Evolutionary conservation across 2,329 filamentous ascomycete genomes (phyloP).

Genomic region (Nigrospora osmanthi): DNA sequence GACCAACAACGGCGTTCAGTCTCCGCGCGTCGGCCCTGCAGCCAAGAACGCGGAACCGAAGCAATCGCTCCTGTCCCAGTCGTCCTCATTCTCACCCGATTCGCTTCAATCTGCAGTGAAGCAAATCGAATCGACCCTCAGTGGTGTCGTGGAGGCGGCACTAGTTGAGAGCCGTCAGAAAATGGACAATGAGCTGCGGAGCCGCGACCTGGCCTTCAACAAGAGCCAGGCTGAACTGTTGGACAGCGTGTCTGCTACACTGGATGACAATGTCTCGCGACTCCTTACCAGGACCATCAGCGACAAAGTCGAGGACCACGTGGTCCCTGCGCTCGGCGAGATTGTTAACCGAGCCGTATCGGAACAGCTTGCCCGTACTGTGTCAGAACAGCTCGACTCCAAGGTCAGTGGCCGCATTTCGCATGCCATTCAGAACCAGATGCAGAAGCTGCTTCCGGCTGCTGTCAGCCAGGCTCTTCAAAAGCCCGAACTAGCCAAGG

Average conservation of each 20-base stretch:
- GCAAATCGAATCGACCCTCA: conserved; percentile 41
- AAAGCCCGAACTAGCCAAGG: conserved; percentile 64
- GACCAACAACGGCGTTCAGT: conserved; percentile 30
- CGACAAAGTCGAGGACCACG: conserved; percentile 63
- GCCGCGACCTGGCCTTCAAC: conserved; percentile 43
- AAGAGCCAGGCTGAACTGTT: conserved; percentile 46
- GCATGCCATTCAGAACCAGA: conserved; percentile 62
- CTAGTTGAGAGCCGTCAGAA: conserved; percentile 55
- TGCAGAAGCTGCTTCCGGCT: conserved; percentile 62
- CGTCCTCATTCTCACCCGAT: conserved; percentile 25
- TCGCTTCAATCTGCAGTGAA: conserved; percentile 46
- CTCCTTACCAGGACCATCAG: conserved; percentile 71
- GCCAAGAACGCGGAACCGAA: conserved; percentile 24
- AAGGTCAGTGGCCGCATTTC: conserved; percentile 60
- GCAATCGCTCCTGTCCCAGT: conserved; percentile 9
- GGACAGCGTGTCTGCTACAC: conserved; percentile 50
- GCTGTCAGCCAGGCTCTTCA: conserved; percentile 62
- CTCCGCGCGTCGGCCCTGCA: conserved; percentile 23
- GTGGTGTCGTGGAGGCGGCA: conserved; percentile 45
- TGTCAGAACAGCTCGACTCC: conserved; percentile 64
- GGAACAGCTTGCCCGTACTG: conserved; percentile 57
- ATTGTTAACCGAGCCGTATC: conserved; percentile 61
- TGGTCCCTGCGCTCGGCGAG: conserved; percentile 68
- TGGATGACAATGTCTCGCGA: conserved; percentile 58
- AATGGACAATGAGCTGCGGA: conserved; percentile 55